Evolutionary conservation across 768 basidiomycete genomes (phyloP).

Genomic region (Tubosaeta sp.): DNA sequence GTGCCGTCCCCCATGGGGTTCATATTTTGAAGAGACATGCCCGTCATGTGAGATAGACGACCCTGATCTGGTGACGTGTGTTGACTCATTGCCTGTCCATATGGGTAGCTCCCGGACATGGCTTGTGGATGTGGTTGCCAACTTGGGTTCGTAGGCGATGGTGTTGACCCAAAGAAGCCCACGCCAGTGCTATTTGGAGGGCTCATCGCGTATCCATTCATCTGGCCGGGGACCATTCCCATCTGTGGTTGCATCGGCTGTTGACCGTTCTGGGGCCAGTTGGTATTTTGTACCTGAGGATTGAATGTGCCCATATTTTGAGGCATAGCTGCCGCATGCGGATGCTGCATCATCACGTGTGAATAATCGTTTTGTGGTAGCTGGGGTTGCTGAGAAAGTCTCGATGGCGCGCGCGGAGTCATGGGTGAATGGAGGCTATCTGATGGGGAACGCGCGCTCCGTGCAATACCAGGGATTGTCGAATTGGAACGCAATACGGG

Average conservation of each 20-base stretch:
- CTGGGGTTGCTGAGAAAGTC: constrained; percentile 40
- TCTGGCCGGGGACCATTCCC: constrained; percentile 34
- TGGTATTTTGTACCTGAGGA: constrained; percentile 38
- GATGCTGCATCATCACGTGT: constrained; percentile 35
- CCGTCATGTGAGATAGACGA: constrained; percentile 46
- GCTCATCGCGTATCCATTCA: constrained; percentile 32
- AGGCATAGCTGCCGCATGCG: constrained; percentile 29
- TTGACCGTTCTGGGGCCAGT: constrained; percentile 54
- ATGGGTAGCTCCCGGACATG: constrained; percentile 28
- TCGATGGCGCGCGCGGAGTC: constrained; percentile 35
- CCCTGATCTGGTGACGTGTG: constrained; percentile 26
- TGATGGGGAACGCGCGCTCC: constrained; percentile 73
- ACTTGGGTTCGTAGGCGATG: constrained; percentile 22
- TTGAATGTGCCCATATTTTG: constrained; percentile 23
- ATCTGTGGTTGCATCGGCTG: constrained; percentile 43
- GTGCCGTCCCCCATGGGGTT: constrained; percentile 40
- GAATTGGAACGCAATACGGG: constrained; percentile 54
- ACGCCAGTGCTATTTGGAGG: constrained; percentile 35
- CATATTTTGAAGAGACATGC: constrained; percentile 46
- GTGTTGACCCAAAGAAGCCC: constrained; percentile 23
- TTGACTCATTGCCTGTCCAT: constrained; percentile 26
- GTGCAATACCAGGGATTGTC: constrained; percentile 68
- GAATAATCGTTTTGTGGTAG: constrained; percentile 44
- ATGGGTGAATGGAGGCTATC: constrained; percentile 49
- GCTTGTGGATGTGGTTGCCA: constrained; percentile 29